A percentile compares a stretch with the other conserved stretches of the same genome.
phyloP scores from a whole-genome alignment of 148 eudicot genomes.

The Cornus florida region DNA sequence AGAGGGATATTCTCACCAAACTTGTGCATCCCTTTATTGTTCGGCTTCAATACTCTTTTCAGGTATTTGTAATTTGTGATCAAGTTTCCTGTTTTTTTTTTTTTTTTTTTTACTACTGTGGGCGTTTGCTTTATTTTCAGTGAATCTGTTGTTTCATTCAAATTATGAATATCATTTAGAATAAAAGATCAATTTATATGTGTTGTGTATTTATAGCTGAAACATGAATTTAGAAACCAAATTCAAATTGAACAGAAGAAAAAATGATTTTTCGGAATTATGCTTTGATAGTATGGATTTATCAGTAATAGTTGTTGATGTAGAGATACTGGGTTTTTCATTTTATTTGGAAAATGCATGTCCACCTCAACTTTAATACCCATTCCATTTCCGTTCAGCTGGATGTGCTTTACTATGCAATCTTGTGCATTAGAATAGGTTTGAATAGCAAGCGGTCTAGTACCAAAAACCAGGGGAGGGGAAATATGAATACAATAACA shows the following conservation, averaged over 20 bases:
- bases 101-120: background rate
- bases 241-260: background rate
- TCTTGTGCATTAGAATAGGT: background rate
- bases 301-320: background rate
- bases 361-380: no score
- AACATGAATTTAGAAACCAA: background rate
- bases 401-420: no score
- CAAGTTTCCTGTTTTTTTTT: no score
- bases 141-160: background rate
- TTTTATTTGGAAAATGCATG: background rate
- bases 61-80: conserved; percentile 35
- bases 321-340: background rate
- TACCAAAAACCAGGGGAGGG: no score
- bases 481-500: no score
- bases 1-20: conserved; percentile 93
- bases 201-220: background rate
- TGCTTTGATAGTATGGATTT: background rate
- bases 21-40: conserved; percentile 87
- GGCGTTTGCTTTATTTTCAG: background rate
- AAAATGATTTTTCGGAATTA: background rate
- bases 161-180: background rate
- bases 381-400: no score
- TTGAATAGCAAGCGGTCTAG: no score
- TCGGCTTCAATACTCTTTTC: conserved; percentile 85
- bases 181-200: background rate